Evolutionary conservation across 2,329 filamentous ascomycete species (phyloP), one percentile per base, ranked within the genome.

Genomic region (Raffaelea arxii): DNA sequence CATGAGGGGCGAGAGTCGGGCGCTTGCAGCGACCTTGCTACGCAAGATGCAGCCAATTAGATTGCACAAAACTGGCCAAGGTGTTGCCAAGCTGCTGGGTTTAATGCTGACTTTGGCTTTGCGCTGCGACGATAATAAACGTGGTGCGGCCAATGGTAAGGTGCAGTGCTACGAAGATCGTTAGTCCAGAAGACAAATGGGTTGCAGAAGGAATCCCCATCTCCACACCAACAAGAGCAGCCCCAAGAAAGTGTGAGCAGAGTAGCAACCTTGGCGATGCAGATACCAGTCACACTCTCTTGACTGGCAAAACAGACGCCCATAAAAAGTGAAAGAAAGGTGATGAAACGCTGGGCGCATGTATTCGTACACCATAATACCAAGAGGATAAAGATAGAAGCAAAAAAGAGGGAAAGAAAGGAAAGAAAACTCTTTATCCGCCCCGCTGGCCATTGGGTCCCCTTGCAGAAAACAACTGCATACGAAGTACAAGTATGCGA

Each of bases 241-340:
- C 40, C 21, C 35, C 14, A 37, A 37, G 16, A 37, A 9, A 37
- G 16, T n/a, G 35, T n/a, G 35, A 27, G 11, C 42, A 10, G 6
- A 35, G 24, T 23, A 21, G 22, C 30, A 36, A 24, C 38, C 46
- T 46, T 43, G 46, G 46, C 43, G 24, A 46, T 41, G 43, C 46
- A 37, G 25, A 25, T 24, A 14, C 25, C 32, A 25, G 43, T 48
- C 47, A 48, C 47, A 48, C 19, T 43, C 25, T 24, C 18, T 39
- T 21, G 7, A 25, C 21, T 42, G 44, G 39, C 19, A 12, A 42
- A 39, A 25, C 37, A 43, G 42, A 43, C 42, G 41, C 44, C 38
- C 30, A 43, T 25, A 47, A 2, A 23, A 24, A 36, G 19, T 11
- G n/a, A 21, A 27, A 44, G n/a, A 32, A 35, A 23, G 21, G 19